Base-by-base conservation (phyloP, 352 stramenopile species). In the Phytophthora sojae region DNA sequence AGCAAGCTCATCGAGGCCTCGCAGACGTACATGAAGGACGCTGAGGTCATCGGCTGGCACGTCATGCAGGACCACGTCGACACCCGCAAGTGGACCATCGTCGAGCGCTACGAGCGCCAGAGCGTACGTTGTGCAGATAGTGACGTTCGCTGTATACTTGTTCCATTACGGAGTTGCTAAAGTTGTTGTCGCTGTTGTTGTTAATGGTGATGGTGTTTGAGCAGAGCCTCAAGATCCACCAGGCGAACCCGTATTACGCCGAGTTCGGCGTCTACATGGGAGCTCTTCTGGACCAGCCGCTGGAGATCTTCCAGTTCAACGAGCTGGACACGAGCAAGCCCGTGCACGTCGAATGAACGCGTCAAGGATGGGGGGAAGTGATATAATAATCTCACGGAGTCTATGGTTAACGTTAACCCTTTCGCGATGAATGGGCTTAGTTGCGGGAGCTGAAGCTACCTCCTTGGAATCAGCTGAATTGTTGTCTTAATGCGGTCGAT, bases 211-310 rank as follows among this genome's bases (percentile, higher is more conserved):
- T 61, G 8, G 59, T 59, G 3, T 61, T 39, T 37, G 39, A 56
- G 57, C 68, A 75, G 68, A 71, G 61, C 47, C 45, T 71, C 42
- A 64, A 73, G 30, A 73, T 73, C 45, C 66, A 73, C 59, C 30
- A 49, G 26, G 66, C 66, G 21, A 73, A 73, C 37, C 66, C 66
- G 25, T 73, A 69, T 45, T 73, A 69, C 44, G 42, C 58, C 47
- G 54, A 61, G 39, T 73, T 69, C 23, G 35, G 37, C 1, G 44
- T 35, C 53, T 63, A 62, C 42, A 61, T 73, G 39, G 59, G 32
- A 9, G 15, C 49, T 2, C 60, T 73, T 23, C 14, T 73, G n/a
- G 58, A 57, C 5, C 47, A 64, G 49, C 39, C 60, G 4, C n/a
- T 29, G 23, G 58, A 73, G 30, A 45, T 74, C 11, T 19, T 8